phyloP scores from a whole-genome alignment of 73 alveolate genomes.

The Paramecium primaurelia region DNA sequence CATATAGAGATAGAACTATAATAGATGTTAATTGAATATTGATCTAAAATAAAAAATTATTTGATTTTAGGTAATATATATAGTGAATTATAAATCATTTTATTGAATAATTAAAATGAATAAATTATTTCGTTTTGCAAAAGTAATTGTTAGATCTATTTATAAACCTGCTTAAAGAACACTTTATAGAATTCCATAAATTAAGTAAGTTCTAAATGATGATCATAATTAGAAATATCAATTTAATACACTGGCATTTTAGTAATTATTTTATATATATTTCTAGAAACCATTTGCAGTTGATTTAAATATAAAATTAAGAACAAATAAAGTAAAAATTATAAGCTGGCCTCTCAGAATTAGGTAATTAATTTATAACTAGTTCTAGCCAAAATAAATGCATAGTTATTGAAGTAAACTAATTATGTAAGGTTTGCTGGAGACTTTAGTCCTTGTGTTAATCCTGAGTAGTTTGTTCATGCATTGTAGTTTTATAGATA shows the following conservation, averaged over 20 bases:
- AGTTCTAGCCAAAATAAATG: background rate
- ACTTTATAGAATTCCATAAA: background rate
- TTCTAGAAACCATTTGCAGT: background rate
- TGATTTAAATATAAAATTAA: background rate
- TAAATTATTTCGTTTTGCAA: conserved; percentile 3
- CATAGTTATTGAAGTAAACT: background rate
- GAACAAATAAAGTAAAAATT: background rate
- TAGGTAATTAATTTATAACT: background rate
- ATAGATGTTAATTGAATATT: background rate
- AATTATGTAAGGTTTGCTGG: background rate
- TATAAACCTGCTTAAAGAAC: background rate
- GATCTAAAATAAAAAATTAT: background rate
- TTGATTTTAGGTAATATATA: background rate
- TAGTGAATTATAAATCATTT: background rate
- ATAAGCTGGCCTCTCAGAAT: background rate
- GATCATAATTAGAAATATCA: background rate
- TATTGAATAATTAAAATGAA: background rate
- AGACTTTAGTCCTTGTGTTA: background rate
- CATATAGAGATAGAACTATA: background rate
- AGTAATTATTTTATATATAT: background rate
- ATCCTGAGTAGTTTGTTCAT: background rate
- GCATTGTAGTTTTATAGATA: background rate
- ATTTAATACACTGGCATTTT: background rate
- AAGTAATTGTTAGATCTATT: background rate
- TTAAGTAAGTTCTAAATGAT: background rate